A percentile compares a stretch with the other conserved stretches of the same genome.
Conservation (phyloP, 2,329 filamentous ascomycete species). For the Fusarium sp. region DNA sequence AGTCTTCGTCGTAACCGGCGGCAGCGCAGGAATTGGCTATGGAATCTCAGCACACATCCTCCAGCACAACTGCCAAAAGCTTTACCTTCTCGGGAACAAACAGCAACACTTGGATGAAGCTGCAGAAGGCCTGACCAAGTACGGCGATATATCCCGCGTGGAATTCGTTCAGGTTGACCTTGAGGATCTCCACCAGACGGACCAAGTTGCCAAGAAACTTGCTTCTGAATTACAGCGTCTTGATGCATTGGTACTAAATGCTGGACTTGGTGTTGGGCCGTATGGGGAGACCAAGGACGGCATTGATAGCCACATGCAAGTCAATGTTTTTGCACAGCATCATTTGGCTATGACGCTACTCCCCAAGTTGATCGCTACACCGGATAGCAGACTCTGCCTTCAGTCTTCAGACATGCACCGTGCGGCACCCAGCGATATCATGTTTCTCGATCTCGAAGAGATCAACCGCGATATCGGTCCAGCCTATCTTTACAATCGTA, state of each 20-base stretch:
- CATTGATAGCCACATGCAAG: slow-evolving; percentile 15
- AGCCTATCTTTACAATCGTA: not conserved
- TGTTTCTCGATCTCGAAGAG: not conserved
- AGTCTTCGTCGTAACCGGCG: slow-evolving; percentile 6
- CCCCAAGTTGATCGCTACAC: slow-evolving; percentile 1
- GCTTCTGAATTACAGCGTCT: not conserved
- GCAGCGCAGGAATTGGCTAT: slow-evolving; percentile 11
- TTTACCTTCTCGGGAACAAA: slow-evolving; percentile 5
- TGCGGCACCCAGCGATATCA: not conserved
- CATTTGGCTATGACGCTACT: slow-evolving; percentile 15
- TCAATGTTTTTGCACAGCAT: slow-evolving; percentile 15
- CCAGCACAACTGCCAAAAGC: slow-evolving; percentile 3
- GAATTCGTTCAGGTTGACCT: slow-evolving; percentile 5
- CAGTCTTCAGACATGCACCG: slow-evolving; percentile 3
- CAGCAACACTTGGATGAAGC: slow-evolving; percentile 13
- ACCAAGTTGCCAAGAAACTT: not conserved
- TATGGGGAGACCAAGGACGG: slow-evolving; percentile 11
- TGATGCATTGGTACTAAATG: not conserved
- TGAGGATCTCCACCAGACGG: slow-evolving; percentile 2
- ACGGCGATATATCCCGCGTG: not conserved
- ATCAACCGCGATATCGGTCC: slow-evolving; percentile 10
- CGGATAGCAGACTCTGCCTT: not conserved
- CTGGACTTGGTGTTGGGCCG: not conserved
- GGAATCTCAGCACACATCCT: slow-evolving; percentile 15
- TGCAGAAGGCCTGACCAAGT: not conserved